Evolutionary conservation across 169 alveolate genomes (phyloP), one percentile per base, ranked within the genome.

Genomic region (Plasmodium gallinaceum): DNA sequence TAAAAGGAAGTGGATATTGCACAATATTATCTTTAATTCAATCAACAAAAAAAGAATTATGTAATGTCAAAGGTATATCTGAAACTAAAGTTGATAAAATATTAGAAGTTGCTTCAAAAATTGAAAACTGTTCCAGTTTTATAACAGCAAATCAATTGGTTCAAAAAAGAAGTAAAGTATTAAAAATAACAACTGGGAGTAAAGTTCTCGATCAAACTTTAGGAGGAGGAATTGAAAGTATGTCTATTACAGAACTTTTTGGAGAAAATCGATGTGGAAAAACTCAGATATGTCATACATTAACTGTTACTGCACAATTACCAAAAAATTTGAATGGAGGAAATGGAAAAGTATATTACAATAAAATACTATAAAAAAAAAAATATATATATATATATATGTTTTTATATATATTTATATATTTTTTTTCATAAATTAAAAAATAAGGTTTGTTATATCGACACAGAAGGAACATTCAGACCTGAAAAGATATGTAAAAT

Each of bases 391-490:
- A 18, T 60, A 60, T 60, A 60, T 60, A 60, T 60, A 60, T 60
- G 18, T 58, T n/a, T 20, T n/a, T 18, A 20, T 18, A 20, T 58
- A 58, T 58, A 18, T 18, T 24, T 16, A 26, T 22, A 0, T 8
- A 26, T 39, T 32, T 12, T 37, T 9, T 5, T 7, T 39, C 22
- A 6, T 64, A 26, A 7, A 8, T 64, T 10, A 9, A 5, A 32
- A 37, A 32, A 42, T 1, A 64, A 98, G 95, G 98, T 98, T 43
- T 95, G 98, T 90, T 98, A 98, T 94, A 97, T 98, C 7, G 99
- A 98, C 95, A 98, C 99, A 5, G 99, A 98, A 93, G 99, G 99
- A 39, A 98, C 99, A 18, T 98, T 98, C 88, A 95, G 99, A 18
- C 99, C 99, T 0, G 99, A 98, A 87, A 96, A 99, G 90, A 96